A percentile compares a stretch with the other conserved stretches of the same genome.
Conservation (phyloP, 2,329 filamentous ascomycete genomes). For the Atkinsonella hypoxylon region DNA sequence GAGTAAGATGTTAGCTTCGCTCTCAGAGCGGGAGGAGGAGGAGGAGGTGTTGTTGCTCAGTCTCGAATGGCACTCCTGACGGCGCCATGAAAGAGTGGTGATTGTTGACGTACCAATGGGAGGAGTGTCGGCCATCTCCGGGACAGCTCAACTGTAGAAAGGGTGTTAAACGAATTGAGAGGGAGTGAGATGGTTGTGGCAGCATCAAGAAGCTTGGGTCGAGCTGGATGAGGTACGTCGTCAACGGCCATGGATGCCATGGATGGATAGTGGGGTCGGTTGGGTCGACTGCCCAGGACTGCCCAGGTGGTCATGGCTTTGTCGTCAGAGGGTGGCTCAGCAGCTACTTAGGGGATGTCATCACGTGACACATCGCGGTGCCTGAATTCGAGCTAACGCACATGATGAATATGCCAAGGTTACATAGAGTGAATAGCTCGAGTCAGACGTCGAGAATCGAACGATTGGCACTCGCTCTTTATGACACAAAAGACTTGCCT, state of each 20-base stretch:
- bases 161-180: not conserved
- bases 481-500: too few relatives aligned
- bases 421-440: too few relatives aligned
- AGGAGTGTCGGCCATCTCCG: conserved; percentile 37
- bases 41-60: not conserved
- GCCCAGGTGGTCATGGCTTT: not conserved
- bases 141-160: conserved; percentile 11
- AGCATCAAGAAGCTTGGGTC: conserved; percentile 2
- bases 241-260: conserved; percentile 11
- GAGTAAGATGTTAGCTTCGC: conserved; percentile 3
- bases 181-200: conserved; percentile 6
- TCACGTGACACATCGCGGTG: conserved; percentile 28
- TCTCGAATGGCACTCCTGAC: not conserved
- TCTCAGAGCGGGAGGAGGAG: not conserved
- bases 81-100: conserved; percentile 1
- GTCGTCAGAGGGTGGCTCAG: conserved; percentile 25
- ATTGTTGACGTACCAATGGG: conserved; percentile 38
- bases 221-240: conserved; percentile 5
- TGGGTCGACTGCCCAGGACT: conserved; percentile 5
- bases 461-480: too few relatives aligned
- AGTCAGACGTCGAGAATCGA: too few relatives aligned
- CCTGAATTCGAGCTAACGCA: not conserved
- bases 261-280: conserved; percentile 18
- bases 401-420: not conserved
- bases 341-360: conserved; percentile 1